Evolutionary conservation across 1,284 basidiomycete species (phyloP).

Genomic region (Cryptococcus hybrid): DNA sequence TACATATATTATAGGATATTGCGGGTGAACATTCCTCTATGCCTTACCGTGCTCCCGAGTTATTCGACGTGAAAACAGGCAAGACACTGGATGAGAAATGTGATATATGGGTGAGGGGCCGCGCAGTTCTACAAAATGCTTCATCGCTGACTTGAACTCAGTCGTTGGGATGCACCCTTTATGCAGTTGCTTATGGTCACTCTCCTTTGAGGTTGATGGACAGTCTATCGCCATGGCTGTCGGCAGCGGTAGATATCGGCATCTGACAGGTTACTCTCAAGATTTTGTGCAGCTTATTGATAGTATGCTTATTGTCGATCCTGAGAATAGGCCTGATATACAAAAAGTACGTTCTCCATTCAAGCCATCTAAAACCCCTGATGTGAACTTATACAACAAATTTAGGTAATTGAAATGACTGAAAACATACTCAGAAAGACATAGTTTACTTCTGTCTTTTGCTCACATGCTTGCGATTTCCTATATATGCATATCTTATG

Average conservation of each 20-base stretch:
- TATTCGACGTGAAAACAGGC: slow-evolving; percentile 94
- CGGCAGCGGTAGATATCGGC: slow-evolving; percentile 77
- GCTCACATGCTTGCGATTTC: not conserved
- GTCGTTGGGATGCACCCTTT: slow-evolving; percentile 91
- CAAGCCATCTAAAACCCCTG: not conserved
- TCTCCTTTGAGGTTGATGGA: slow-evolving; percentile 87
- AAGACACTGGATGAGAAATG: slow-evolving; percentile 85
- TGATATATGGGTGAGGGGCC: slow-evolving; percentile 81
- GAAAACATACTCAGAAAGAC: slow-evolving; percentile 54
- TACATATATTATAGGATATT: slow-evolving; percentile 61
- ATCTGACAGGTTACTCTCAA: slow-evolving; percentile 77
- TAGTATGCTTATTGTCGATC: slow-evolving; percentile 75
- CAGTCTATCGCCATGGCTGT: slow-evolving; percentile 95
- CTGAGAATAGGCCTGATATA: slow-evolving; percentile 75
- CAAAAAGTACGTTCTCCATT: slow-evolving; percentile 60
- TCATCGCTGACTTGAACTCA: slow-evolving; percentile 35
- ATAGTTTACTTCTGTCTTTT: not conserved
- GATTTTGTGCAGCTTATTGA: slow-evolving; percentile 78
- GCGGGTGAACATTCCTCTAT: slow-evolving; percentile 94
- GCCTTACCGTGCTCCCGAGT: slow-evolving; percentile 91
- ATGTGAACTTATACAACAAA: slow-evolving; percentile 10
- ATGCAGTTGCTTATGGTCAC: slow-evolving; percentile 84
- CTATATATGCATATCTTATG: not conserved
- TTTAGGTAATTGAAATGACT: slow-evolving; percentile 69
- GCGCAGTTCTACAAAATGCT: not conserved